Evolutionary conservation across 2,329 filamentous ascomycete species (phyloP).

Genomic region (Aphanocladium album): DNA sequence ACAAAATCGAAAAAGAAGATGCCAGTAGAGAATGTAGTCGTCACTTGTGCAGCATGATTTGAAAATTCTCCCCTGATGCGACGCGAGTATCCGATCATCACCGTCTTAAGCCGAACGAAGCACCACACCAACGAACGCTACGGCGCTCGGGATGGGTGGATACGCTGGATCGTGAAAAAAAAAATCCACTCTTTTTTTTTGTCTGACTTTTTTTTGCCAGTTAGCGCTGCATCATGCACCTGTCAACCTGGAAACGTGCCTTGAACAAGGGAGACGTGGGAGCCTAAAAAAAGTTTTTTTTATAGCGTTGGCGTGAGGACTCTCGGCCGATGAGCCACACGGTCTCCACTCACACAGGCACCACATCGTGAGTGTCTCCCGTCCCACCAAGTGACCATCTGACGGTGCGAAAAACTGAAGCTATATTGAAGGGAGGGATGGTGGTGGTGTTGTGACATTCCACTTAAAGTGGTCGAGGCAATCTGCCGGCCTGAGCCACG

Average conservation of each 20-base stretch:
- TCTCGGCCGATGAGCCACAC: constrained; percentile 3
- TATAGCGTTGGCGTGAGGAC: not conserved
- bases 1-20: not conserved
- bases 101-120: constrained; percentile 9
- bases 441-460: not conserved
- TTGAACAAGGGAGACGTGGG: no score
- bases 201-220: not conserved
- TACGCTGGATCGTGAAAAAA: not conserved
- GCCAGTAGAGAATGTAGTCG: not conserved
- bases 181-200: not conserved
- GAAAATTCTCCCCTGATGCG: not conserved
- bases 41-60: no score
- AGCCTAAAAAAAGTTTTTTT: not conserved
- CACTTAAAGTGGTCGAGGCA: not conserved
- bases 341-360: not conserved
- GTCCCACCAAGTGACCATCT: not conserved
- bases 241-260: constrained; percentile 2
- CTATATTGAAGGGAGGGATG: no score
- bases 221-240: not conserved
- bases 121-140: not conserved
- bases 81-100: constrained; percentile 5
- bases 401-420: no score
- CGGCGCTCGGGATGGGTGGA: constrained; percentile 2
- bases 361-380: not conserved
- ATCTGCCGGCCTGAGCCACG: not conserved